These are phyloP conservation scores for Tulasnella calospora DNA, from an alignment of 768 basidiomycete species.

Conservation along the genomic window DNA sequence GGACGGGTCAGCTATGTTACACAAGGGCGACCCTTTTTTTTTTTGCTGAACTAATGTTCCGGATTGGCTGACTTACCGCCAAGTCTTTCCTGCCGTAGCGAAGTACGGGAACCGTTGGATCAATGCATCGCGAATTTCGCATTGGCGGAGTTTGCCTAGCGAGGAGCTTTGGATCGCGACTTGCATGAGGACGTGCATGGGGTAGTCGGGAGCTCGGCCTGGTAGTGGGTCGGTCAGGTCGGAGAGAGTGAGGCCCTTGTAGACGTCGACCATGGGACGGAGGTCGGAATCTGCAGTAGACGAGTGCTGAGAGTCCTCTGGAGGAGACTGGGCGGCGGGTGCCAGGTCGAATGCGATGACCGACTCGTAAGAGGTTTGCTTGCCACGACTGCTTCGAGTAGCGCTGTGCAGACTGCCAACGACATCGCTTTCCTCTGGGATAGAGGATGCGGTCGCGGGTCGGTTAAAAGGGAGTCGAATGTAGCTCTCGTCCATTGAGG, in stretches of 20 bases:
- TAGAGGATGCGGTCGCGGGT: neutral
- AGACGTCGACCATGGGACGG: slow-evolving; percentile 16
- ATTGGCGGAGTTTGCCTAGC: slow-evolving; percentile 9
- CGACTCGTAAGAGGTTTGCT: neutral
- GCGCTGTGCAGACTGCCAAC: neutral
- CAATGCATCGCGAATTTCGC: slow-evolving; percentile 15
- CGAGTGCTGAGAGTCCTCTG: slow-evolving; percentile 6
- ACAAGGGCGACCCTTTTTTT: neutral
- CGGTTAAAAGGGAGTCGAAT: neutral
- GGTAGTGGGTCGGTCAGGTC: slow-evolving; percentile 8
- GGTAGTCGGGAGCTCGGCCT: slow-evolving; percentile 8
- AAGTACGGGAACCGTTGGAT: slow-evolving; percentile 14
- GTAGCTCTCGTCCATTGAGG: slow-evolving; percentile 1
- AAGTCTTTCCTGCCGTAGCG: slow-evolving; percentile 13
- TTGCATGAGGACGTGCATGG: slow-evolving; percentile 15
- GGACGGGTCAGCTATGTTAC: too few relatives aligned
- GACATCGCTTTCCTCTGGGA: neutral
- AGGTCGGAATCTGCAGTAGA: neutral
- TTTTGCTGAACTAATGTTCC: neutral
- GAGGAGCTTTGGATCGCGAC: slow-evolving; percentile 18
- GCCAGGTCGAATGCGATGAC: neutral
- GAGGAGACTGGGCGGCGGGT: neutral
- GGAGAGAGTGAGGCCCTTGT: slow-evolving; percentile 7
- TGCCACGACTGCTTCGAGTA: neutral
- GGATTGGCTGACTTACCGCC: slow-evolving; percentile 7